Evolutionary conservation across 306 rosid species (phyloP), one percentile per base, ranked within the genome.

Genomic region (Lathyrus sativus): DNA sequence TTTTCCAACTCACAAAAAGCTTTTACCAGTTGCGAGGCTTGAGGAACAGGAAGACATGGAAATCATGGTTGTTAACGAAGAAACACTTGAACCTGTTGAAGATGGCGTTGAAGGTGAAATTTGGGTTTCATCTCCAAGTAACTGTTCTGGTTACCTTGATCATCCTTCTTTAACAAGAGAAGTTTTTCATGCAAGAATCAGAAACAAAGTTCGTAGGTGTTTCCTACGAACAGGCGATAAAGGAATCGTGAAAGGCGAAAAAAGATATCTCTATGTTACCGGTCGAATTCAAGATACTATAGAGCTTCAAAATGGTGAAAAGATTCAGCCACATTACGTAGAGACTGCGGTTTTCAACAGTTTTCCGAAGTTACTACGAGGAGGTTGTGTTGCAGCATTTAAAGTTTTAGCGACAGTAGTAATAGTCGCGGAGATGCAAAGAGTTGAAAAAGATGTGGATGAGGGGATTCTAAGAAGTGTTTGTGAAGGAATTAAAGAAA

Each of bases 41-140:
- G 76, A 53, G 29, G 81, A 74, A 22, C 44, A 26, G 2, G 87
- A 74, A 72, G 98, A 87, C 78, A 73, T 87, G 74, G 82, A 83
- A 7, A 85, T 92, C 13, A 29, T 84, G 14, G 83, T 92, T 6
- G 90, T 92, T 1, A 71, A 87, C 9, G 92, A 80, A 48, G 85
- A 85, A 68, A 89, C 95, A 0, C 18, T 28, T 22, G 96, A 89
- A 62, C 81, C 83, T 0, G 92, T 71, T 13, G 89, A 84, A 38
- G 95, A 89, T 18, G 96, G 87, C 18, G 65, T 68, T 13, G 98
- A 92, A 80, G 98, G 95, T 37, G 98, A 92, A 62, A 87, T 92
- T 65, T 84, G 95, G 89, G 87, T 92, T 61, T 84, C 89, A 1
- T 92, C 98, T 0, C 88, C 92, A 0, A 92, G 98, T 76, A 92